Evolutionary conservation across 192 early-diverging fungal genomes (phyloP).

Genomic region (Umbelopsis sp.): DNA sequence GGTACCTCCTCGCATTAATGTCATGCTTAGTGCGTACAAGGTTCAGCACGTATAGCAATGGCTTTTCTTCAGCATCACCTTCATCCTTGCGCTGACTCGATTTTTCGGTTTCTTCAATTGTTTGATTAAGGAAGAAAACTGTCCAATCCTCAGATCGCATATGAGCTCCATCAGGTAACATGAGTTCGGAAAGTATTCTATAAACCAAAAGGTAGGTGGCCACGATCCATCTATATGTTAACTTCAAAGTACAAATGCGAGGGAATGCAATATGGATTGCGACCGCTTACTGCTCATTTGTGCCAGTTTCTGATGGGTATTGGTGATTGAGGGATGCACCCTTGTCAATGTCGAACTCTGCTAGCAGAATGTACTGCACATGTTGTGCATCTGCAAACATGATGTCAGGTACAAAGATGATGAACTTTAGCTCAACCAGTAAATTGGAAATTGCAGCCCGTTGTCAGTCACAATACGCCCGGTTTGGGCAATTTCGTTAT

Average conservation of each 20-base stretch:
- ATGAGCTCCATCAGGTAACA: constrained; percentile 96
- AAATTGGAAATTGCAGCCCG: neutral
- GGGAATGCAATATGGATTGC: neutral
- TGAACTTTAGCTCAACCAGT: neutral
- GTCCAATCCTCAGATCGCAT: constrained; percentile 94
- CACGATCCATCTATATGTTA: neutral
- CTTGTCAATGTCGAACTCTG: constrained; percentile 96
- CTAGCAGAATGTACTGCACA: constrained; percentile 85
- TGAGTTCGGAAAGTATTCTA: constrained; percentile 90
- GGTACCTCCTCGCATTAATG: constrained; percentile 66
- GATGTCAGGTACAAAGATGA: constrained; percentile 15
- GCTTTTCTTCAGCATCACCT: constrained; percentile 47
- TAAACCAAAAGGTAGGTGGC: neutral
- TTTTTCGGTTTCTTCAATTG: constrained; percentile 52
- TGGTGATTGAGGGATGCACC: constrained; percentile 87
- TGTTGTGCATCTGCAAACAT: constrained; percentile 40
- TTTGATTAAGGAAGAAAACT: constrained; percentile 88
- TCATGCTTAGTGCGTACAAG: constrained; percentile 91
- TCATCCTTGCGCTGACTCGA: constrained; percentile 15
- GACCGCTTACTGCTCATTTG: constrained; percentile 73
- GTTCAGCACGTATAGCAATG: constrained; percentile 89
- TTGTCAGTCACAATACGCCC: constrained; percentile 1
- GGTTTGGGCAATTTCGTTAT: neutral
- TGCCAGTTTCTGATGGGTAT: constrained; percentile 81
- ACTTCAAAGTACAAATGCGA: neutral